phyloP scores from a whole-genome alignment of 2,329 filamentous ascomycete genomes.

The Pyricularia grisea region DNA sequence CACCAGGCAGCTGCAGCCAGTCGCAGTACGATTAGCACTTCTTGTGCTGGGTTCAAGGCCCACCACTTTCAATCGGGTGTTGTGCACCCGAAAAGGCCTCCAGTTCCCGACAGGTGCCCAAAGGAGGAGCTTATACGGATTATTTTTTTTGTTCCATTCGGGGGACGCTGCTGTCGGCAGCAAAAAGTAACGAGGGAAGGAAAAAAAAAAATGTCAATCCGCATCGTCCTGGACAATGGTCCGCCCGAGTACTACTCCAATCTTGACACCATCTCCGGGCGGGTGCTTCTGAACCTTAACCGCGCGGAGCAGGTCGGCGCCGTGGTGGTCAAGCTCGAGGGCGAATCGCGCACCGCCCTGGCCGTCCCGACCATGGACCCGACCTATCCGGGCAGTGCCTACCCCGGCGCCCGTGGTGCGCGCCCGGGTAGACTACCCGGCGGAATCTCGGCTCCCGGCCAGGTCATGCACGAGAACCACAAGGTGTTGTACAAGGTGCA shows the following conservation, averaged over 20 bases:
- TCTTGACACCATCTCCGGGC: conserved; percentile 62
- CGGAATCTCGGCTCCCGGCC: conserved; percentile 18
- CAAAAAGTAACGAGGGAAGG: conserved; percentile 8
- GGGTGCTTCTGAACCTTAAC: conserved; percentile 44
- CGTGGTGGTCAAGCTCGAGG: conserved; percentile 75
- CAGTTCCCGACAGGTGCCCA: neutral
- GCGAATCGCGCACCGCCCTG: conserved; percentile 63
- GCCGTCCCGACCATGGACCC: conserved; percentile 33
- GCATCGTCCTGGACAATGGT: conserved; percentile 52
- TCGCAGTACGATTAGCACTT: neutral
- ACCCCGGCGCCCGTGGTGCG: conserved; percentile 24
- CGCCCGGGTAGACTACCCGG: conserved; percentile 12
- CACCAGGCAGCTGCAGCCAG: neutral
- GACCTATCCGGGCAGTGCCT: conserved; percentile 23
- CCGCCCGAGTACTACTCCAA: conserved; percentile 69
- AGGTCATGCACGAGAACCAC: conserved; percentile 47
- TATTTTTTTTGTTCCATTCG: neutral
- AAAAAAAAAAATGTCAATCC: conserved; percentile 52
- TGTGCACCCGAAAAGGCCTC: neutral
- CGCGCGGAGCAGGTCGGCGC: conserved; percentile 62
- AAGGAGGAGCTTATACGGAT: neutral
- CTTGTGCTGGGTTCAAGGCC: neutral
- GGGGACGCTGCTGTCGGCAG: neutral
- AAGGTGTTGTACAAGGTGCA: conserved; percentile 68
- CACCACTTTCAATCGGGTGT: neutral